A percentile compares a stretch with the other conserved stretches of the same genome.
Evolutionary conservation across 73 alveolate species (phyloP).

Genomic region (Breviolum minutum): DNA sequence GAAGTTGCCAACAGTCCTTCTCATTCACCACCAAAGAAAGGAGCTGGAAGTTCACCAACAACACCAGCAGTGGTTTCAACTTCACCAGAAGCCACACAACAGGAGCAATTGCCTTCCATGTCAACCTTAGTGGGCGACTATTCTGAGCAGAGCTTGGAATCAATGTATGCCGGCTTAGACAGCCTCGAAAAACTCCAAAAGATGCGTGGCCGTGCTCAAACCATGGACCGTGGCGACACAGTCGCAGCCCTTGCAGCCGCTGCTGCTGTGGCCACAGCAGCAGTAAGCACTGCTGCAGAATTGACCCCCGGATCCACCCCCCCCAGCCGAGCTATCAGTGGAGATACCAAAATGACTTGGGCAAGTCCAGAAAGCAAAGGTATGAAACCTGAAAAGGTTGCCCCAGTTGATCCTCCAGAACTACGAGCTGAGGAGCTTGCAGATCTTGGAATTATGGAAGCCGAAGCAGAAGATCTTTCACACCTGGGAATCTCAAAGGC

Average conservation of each 20-base stretch:
- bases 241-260: constrained; percentile 17
- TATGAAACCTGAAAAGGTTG: no score
- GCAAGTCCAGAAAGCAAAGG: no score
- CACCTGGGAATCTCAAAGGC: neutral
- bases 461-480: neutral
- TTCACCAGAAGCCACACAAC: neutral
- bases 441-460: constrained; percentile 27
- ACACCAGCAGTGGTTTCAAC: neutral
- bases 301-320: neutral
- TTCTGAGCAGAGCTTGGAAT: neutral
- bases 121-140: neutral
- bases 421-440: neutral
- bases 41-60: neutral
- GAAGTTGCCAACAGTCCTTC: constrained; percentile 20
- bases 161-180: neutral
- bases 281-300: constrained; percentile 5
- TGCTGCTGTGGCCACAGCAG: constrained; percentile 23
- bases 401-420: neutral
- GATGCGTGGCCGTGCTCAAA: constrained; percentile 38
- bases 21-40: neutral
- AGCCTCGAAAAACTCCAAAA: constrained; percentile 2
- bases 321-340: no score
- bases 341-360: no score
- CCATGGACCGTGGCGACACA: constrained; percentile 29
- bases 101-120: neutral